phyloP scores from a whole-genome alignment of 495 filamentous ascomycete species.

The Aspergillus steynii region DNA sequence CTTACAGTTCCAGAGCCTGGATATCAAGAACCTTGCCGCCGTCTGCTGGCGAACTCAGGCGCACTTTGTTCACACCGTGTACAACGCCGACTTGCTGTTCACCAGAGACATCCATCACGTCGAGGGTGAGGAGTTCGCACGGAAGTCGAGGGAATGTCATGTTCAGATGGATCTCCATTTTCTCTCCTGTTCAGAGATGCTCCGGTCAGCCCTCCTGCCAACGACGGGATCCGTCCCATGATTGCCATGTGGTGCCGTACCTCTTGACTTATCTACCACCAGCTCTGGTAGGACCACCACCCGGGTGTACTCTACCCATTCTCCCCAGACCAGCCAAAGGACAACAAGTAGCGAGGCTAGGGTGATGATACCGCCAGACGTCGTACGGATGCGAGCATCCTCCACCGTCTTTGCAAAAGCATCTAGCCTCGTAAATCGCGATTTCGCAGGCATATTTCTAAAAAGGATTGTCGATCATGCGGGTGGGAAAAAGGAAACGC shows the following conservation, averaged over 20 bases:
- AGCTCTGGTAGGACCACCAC: slow-evolving; percentile 87
- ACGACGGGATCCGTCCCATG: background rate
- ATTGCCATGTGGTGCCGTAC: slow-evolving; percentile 42
- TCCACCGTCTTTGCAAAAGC: slow-evolving; percentile 99
- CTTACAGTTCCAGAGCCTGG: slow-evolving; percentile 73
- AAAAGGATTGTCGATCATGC: slow-evolving; percentile 33
- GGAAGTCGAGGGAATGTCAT: slow-evolving; percentile 92
- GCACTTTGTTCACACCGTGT: slow-evolving; percentile 88
- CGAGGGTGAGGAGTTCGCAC: slow-evolving; percentile 92
- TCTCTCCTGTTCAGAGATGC: slow-evolving; percentile 63
- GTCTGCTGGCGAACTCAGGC: slow-evolving; percentile 68
- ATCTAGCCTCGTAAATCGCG: slow-evolving; percentile 92
- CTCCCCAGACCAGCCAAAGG: slow-evolving; percentile 85
- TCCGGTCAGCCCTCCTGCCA: slow-evolving; percentile 8
- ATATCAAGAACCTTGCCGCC: slow-evolving; percentile 78
- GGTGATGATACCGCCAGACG: slow-evolving; percentile 92
- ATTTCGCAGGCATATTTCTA: slow-evolving; percentile 56
- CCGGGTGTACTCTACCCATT: slow-evolving; percentile 91
- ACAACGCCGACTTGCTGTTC: slow-evolving; percentile 92
- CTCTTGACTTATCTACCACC: slow-evolving; percentile 94
- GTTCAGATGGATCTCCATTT: slow-evolving; percentile 99
- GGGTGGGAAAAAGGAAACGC: slow-evolving; percentile 6
- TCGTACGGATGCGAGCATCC: slow-evolving; percentile 96
- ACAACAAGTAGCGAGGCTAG: slow-evolving; percentile 85
- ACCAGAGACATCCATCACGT: slow-evolving; percentile 98